Evolutionary conservation across 495 filamentous ascomycete genomes (phyloP).

Genomic region (Talaromyces liani): DNA sequence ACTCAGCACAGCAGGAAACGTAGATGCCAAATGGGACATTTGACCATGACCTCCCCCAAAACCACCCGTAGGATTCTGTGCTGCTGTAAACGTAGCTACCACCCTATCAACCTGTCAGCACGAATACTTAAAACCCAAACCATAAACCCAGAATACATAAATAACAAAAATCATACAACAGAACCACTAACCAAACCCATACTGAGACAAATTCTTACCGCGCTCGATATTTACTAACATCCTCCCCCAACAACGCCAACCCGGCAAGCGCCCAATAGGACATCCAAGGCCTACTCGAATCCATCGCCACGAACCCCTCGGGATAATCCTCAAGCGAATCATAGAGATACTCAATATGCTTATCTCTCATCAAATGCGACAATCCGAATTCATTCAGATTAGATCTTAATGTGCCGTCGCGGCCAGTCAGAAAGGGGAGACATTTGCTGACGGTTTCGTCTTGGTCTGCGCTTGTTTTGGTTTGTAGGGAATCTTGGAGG

Average conservation of each 20-base stretch:
- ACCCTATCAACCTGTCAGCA: constrained; percentile 36
- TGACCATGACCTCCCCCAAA: constrained; percentile 95
- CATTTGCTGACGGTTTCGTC: constrained; percentile 59
- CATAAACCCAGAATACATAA: background rate
- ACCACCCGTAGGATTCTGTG: constrained; percentile 78
- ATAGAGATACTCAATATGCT: constrained; percentile 72
- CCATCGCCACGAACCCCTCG: constrained; percentile 54
- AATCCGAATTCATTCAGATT: constrained; percentile 63
- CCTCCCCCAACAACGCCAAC: constrained; percentile 65
- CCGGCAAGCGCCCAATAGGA: constrained; percentile 83
- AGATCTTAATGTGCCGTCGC: constrained; percentile 29
- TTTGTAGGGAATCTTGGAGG: constrained; percentile 61
- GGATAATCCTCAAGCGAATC: constrained; percentile 59
- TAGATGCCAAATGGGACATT: constrained; percentile 76
- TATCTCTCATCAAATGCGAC: constrained; percentile 58
- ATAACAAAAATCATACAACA: background rate
- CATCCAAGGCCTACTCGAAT: constrained; percentile 86
- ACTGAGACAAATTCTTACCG: constrained; percentile 33
- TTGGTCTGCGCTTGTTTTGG: constrained; percentile 61
- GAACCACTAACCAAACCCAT: background rate
- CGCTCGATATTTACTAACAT: constrained; percentile 61
- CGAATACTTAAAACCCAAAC: background rate
- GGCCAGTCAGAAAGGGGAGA: constrained; percentile 55
- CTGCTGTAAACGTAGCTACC: constrained; percentile 60
- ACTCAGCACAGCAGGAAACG: constrained; percentile 74